phyloP scores from a whole-genome alignment of 73 alveolate species.

The Paramecium pentaurelia region DNA sequence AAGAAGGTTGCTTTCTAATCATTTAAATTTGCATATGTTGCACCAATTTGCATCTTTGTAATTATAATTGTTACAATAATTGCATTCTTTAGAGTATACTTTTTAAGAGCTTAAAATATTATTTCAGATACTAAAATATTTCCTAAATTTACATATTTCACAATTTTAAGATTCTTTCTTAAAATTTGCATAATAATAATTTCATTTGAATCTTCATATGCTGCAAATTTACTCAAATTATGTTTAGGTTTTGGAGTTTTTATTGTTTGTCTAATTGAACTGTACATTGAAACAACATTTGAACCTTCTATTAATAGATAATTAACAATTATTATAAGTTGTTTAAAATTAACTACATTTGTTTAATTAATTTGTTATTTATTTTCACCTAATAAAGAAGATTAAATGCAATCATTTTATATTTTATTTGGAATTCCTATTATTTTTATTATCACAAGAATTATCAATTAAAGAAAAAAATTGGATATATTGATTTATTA shows the following conservation, averaged over 20 bases:
- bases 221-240: neutral
- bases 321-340: neutral
- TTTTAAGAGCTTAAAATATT: neutral
- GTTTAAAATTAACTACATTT: neutral
- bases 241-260: neutral
- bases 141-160: neutral
- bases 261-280: neutral
- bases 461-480: neutral
- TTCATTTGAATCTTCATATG: neutral
- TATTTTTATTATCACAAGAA: neutral
- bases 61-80: neutral
- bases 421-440: neutral
- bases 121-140: neutral
- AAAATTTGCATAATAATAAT: neutral
- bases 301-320: neutral
- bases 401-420: neutral
- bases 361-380: neutral
- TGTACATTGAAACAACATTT: neutral
- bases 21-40: neutral
- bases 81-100: neutral
- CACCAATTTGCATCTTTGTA: neutral
- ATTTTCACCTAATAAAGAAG: neutral
- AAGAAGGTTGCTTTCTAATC: neutral
- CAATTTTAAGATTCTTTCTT: neutral
- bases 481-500: neutral